phyloP scores from a whole-genome alignment of 1,284 basidiomycete genomes.

The Marasmius sp. region DNA sequence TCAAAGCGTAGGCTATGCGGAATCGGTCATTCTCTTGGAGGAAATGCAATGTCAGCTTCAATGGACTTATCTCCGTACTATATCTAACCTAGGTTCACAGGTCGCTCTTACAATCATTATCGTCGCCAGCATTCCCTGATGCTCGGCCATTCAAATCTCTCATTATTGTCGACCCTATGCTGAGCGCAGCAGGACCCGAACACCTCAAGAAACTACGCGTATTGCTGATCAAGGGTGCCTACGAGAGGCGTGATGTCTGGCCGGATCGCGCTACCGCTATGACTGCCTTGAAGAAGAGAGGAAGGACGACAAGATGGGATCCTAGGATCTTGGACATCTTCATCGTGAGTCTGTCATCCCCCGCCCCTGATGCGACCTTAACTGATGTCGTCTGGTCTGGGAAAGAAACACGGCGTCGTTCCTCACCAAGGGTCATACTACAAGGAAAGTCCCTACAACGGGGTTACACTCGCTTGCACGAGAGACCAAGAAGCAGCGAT shows the following conservation, averaged over 20 bases:
- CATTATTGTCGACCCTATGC: constrained; percentile 56
- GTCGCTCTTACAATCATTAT: constrained; percentile 46
- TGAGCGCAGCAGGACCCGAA: constrained; percentile 45
- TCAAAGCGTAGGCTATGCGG: constrained; percentile 48
- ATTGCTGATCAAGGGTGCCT: constrained; percentile 42
- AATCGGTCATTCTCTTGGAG: constrained; percentile 65
- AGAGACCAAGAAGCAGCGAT: constrained; percentile 56
- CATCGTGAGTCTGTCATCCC: constrained; percentile 35
- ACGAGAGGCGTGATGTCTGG: constrained; percentile 50
- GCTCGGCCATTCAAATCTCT: constrained; percentile 38
- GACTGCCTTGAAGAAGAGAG: constrained; percentile 29
- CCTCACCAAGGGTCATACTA: constrained; percentile 31
- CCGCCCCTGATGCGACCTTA: background rate
- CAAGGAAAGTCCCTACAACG: constrained; percentile 28
- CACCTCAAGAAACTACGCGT: constrained; percentile 38
- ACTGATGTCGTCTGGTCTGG: background rate
- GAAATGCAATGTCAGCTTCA: constrained; percentile 51
- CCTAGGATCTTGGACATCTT: constrained; percentile 44
- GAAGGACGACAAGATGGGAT: constrained; percentile 46
- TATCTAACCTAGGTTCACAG: constrained; percentile 28
- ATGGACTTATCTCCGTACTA: constrained; percentile 5
- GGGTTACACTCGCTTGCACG: constrained; percentile 52
- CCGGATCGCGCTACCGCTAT: constrained; percentile 39
- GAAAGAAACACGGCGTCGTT: constrained; percentile 45
- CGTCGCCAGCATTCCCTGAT: constrained; percentile 29